Evolutionary conservation across 2,329 filamentous ascomycete species (phyloP).

Genomic region (Gliomastix tumulicola): DNA sequence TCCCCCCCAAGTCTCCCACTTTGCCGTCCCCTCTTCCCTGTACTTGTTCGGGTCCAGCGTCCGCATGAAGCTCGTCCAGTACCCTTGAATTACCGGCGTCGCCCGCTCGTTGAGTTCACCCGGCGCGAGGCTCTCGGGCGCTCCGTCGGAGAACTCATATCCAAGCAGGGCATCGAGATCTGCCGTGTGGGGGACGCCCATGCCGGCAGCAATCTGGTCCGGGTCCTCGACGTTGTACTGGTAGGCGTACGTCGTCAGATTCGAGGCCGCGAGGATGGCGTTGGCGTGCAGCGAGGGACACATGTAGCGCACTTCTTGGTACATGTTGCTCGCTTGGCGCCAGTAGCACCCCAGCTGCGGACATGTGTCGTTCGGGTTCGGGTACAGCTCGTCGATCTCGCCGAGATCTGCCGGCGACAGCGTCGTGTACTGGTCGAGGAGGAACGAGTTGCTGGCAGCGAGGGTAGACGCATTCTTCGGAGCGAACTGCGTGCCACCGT

Average conservation of each 20-base stretch:
- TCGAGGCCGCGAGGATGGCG: conserved; percentile 17
- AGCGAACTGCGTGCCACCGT: conserved; percentile 28
- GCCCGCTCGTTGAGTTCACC: conserved; percentile 47
- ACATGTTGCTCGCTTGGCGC: conserved; percentile 25
- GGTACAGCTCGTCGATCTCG: conserved; percentile 24
- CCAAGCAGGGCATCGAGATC: conserved; percentile 65
- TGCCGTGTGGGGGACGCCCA: conserved; percentile 60
- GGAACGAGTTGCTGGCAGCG: conserved; percentile 20
- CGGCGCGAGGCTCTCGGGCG: conserved; percentile 48
- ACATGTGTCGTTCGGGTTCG: conserved; percentile 24
- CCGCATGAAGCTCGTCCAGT: conserved; percentile 69
- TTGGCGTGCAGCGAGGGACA: conserved; percentile 24
- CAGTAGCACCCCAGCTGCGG: conserved; percentile 24
- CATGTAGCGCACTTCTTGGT: conserved; percentile 26
- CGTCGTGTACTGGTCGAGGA: conserved; percentile 24
- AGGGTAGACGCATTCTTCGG: conserved; percentile 21
- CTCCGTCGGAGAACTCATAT: conserved; percentile 40
- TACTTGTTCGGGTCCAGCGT: conserved; percentile 56
- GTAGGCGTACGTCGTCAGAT: conserved; percentile 55
- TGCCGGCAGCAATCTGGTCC: conserved; percentile 38
- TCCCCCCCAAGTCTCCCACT: conserved; percentile 31
- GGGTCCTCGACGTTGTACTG: conserved; percentile 62
- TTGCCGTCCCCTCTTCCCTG: conserved; percentile 19
- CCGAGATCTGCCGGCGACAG: conserved; percentile 20
- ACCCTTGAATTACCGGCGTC: conserved; percentile 56